Percentiles rank a stretch among this genome's conserved stretches.
These are phyloP conservation scores for Darksidea phi DNA, from an alignment of 495 filamentous ascomycete genomes.

Conservation along the genomic window DNA sequence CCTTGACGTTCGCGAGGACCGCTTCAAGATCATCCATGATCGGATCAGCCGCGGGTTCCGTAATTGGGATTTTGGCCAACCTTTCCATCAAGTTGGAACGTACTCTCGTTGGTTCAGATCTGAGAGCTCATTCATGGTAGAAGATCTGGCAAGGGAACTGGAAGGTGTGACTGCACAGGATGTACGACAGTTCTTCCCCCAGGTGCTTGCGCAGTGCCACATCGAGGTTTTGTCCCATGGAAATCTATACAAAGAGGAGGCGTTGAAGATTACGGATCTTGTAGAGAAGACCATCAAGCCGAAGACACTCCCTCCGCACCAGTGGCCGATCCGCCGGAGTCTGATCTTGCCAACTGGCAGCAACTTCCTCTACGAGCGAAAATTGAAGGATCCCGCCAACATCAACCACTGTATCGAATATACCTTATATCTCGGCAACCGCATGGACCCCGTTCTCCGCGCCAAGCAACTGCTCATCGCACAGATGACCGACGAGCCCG, in stretches of 20 bases:
- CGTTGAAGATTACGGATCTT: slow-evolving; percentile 78
- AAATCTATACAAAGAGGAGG: slow-evolving; percentile 95
- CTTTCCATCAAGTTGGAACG: slow-evolving; percentile 87
- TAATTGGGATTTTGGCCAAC: slow-evolving; percentile 83
- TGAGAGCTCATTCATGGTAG: slow-evolving; percentile 75
- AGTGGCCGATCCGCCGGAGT: slow-evolving; percentile 77
- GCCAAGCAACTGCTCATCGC: slow-evolving; percentile 79
- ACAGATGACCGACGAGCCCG: slow-evolving; percentile 91
- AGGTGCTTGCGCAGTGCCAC: slow-evolving; percentile 77
- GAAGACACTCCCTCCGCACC: slow-evolving; percentile 66
- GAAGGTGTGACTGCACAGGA: slow-evolving; percentile 70
- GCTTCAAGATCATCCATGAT: slow-evolving; percentile 92
- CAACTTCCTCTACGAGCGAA: slow-evolving; percentile 78
- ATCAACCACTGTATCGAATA: slow-evolving; percentile 98
- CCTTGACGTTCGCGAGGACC: slow-evolving; percentile 74
- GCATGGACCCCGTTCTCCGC: slow-evolving; percentile 62
- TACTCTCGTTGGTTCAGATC: slow-evolving; percentile 75
- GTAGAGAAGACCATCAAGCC: slow-evolving; percentile 79
- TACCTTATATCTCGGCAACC: slow-evolving; percentile 74
- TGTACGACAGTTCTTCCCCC: slow-evolving; percentile 73
- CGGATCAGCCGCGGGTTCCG: slow-evolving; percentile 68
- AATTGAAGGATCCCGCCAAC: slow-evolving; percentile 83
- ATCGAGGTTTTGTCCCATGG: slow-evolving; percentile 88
- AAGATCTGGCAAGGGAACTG: slow-evolving; percentile 77
- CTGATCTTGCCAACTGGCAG: slow-evolving; percentile 74